These are phyloP conservation scores for Eudorina sp. DNA, from an alignment of 139 green algal genomes.

Conservation along the genomic window DNA sequence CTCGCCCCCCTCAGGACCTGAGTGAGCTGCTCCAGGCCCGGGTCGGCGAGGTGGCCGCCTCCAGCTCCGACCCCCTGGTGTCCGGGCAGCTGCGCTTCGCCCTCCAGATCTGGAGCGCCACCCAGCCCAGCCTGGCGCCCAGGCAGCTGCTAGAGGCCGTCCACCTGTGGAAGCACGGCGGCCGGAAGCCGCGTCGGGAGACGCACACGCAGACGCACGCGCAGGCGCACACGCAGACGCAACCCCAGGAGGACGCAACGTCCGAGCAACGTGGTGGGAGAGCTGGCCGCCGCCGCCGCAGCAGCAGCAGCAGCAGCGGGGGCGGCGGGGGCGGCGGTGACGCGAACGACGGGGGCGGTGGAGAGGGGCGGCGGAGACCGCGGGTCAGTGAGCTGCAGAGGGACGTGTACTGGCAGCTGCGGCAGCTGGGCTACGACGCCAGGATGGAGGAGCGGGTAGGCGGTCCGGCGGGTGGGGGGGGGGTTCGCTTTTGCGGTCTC, in stretches of 20 bases:
- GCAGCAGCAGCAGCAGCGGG: background rate
- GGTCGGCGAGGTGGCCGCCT: too few relatives aligned
- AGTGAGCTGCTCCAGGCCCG: background rate
- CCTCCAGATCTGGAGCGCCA: conserved; percentile 9
- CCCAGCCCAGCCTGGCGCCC: background rate
- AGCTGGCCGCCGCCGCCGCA: background rate
- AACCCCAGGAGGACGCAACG: too few relatives aligned
- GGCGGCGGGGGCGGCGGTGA: background rate
- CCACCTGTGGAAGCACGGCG: background rate
- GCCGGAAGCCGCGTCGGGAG: too few relatives aligned
- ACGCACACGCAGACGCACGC: too few relatives aligned
- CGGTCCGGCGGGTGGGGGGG: background rate
- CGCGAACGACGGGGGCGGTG: background rate
- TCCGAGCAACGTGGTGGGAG: too few relatives aligned
- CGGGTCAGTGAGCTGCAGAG: conserved; percentile 25
- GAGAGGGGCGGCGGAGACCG: background rate
- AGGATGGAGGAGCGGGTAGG: conserved; percentile 17
- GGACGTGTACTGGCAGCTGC: conserved; percentile 6
- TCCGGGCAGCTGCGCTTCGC: background rate
- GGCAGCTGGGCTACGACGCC: background rate
- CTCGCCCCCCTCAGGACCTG: background rate
- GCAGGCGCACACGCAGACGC: too few relatives aligned
- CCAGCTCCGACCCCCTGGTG: too few relatives aligned
- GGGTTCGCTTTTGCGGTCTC: background rate
- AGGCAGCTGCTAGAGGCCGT: background rate